These are phyloP conservation scores for Hyaloscypha finlandica DNA, from an alignment of 495 filamentous ascomycete genomes.

Conservation along the genomic window DNA sequence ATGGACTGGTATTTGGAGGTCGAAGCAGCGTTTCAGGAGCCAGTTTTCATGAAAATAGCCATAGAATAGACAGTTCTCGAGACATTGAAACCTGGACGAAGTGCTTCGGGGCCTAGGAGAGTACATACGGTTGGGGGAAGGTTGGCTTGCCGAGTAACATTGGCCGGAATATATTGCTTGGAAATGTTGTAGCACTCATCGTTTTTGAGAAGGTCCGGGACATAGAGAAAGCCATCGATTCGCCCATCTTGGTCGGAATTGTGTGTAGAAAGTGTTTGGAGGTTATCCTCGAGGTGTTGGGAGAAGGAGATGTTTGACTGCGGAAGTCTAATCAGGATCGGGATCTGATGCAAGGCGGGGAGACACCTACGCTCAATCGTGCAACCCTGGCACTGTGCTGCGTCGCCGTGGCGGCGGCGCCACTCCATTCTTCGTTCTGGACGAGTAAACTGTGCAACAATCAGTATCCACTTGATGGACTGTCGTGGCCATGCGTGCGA, in stretches of 20 bases:
- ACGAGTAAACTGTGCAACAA: constrained; percentile 22
- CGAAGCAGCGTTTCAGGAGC: not conserved
- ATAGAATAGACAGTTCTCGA: not conserved
- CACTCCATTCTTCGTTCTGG: constrained; percentile 30
- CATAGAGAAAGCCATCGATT: constrained; percentile 77
- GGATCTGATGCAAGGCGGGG: not conserved
- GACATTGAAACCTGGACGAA: too few species aligned
- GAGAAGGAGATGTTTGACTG: constrained; percentile 68
- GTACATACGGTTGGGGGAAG: constrained; percentile 56
- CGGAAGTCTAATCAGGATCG: constrained; percentile 11
- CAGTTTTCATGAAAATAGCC: not conserved
- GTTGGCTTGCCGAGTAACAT: constrained; percentile 70
- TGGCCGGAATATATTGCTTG: constrained; percentile 62
- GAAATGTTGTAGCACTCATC: constrained; percentile 63
- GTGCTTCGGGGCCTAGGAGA: not conserved
- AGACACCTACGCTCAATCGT: constrained; percentile 28
- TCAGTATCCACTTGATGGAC: constrained; percentile 8
- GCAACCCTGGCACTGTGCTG: constrained; percentile 12
- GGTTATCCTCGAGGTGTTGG: constrained; percentile 56
- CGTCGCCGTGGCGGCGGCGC: constrained; percentile 4
- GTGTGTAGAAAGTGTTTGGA: constrained; percentile 71
- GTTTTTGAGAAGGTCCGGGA: constrained; percentile 61
- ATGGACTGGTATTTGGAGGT: not conserved
- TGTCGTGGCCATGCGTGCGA: not conserved
- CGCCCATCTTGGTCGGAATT: constrained; percentile 54